Percentiles rank a stretch among this genome's conserved stretches.
phyloP scores from a whole-genome alignment of 2,329 filamentous ascomycete species.

The Domatiomyces catenatus region DNA sequence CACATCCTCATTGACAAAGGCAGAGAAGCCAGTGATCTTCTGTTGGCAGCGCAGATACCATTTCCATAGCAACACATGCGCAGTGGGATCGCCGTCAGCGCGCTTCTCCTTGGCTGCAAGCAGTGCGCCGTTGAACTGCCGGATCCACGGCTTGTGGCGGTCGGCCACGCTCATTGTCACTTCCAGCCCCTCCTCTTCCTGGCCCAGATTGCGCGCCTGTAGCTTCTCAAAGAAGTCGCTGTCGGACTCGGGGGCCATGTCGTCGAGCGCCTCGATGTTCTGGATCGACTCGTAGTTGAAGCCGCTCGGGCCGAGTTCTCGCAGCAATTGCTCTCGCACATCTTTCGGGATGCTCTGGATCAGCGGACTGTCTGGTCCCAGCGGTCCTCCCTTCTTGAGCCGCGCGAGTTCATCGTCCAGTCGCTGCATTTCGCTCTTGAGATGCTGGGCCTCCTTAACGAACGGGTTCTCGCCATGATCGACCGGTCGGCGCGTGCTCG shows the following conservation, averaged over 20 bases:
- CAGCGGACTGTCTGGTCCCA: constrained; percentile 29
- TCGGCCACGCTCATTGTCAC: constrained; percentile 22
- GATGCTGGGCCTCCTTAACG: constrained; percentile 23
- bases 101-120: constrained; percentile 18
- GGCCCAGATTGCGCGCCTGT: constrained; percentile 2
- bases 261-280: constrained; percentile 27
- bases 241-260: constrained; percentile 17
- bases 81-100: constrained; percentile 19
- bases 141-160: constrained; percentile 25
- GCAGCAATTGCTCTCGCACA: constrained; percentile 27
- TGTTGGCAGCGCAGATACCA: constrained; percentile 37
- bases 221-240: not conserved
- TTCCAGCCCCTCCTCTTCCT: constrained; percentile 13
- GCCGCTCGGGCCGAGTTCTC: constrained; percentile 28
- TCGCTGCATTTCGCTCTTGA: constrained; percentile 25
- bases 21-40: constrained; percentile 32
- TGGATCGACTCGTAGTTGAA: constrained; percentile 25
- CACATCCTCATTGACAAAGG: constrained; percentile 42
- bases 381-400: constrained; percentile 27
- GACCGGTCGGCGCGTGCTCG: constrained; percentile 24
- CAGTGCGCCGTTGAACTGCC: constrained; percentile 27
- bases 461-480: constrained; percentile 22
- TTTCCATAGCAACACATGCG: constrained; percentile 30
- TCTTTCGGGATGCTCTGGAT: constrained; percentile 28
- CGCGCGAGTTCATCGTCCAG: constrained; percentile 27